These are phyloP conservation scores for Nannizziopsis arthrosporioides DNA, from an alignment of 2,329 filamentous ascomycete species.

Conservation along the genomic window DNA sequence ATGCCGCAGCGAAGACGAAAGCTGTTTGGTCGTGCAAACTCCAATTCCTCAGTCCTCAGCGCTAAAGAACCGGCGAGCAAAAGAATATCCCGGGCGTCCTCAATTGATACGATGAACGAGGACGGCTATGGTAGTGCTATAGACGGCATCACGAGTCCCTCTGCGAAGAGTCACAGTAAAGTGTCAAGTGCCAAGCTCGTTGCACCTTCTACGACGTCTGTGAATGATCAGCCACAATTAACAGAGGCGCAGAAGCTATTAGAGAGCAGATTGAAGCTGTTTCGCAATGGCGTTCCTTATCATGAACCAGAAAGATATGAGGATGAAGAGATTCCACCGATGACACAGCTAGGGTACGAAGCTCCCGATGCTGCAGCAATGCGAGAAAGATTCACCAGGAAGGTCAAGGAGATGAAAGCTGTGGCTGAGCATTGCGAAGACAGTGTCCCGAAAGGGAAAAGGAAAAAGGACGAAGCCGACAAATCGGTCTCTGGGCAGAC, in stretches of 20 bases:
- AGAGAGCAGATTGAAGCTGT: slow-evolving; percentile 13
- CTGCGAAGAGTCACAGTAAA: slow-evolving; percentile 18
- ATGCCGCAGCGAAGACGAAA: slow-evolving; percentile 24
- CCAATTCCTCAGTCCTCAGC: slow-evolving; percentile 26
- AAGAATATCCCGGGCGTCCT: slow-evolving; percentile 35
- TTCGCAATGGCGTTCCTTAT: slow-evolving; percentile 16
- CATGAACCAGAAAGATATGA: slow-evolving; percentile 18
- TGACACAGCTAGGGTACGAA: slow-evolving; percentile 40
- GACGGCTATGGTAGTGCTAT: slow-evolving; percentile 30
- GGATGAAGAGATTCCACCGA: slow-evolving; percentile 27
- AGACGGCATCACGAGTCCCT: slow-evolving; percentile 21
- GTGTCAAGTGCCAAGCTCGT: slow-evolving; percentile 25
- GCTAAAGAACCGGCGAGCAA: slow-evolving; percentile 8
- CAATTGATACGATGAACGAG: slow-evolving; percentile 40
- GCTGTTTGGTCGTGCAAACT: slow-evolving; percentile 34
- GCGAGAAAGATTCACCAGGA: slow-evolving; percentile 43
- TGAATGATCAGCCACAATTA: slow-evolving; percentile 10
- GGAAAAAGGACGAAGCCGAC: background rate
- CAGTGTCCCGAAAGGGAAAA: background rate
- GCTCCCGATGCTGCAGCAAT: slow-evolving; percentile 44
- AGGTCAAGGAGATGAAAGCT: slow-evolving; percentile 33
- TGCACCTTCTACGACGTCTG: slow-evolving; percentile 14
- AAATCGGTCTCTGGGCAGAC: slow-evolving; percentile 22
- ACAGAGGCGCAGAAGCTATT: slow-evolving; percentile 14
- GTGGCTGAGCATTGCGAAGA: background rate